phyloP scores from a whole-genome alignment of 148 eudicot genomes.

The Camellia japonica region DNA sequence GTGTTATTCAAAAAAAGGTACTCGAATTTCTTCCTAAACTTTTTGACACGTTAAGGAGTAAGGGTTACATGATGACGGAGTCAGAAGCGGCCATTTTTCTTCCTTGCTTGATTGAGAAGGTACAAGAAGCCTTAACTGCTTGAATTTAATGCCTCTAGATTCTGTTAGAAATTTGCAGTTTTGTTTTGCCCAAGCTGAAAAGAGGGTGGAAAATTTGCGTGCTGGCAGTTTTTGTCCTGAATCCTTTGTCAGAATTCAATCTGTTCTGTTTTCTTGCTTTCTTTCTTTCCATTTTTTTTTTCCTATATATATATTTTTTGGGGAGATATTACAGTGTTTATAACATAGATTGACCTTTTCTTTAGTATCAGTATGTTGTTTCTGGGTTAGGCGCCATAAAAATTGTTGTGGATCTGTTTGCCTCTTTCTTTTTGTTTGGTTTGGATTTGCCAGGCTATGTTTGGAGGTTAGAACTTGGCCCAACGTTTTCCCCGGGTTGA shows the following conservation, averaged over 20 bases:
- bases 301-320: too few species aligned
- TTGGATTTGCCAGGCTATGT: too few species aligned
- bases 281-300: neutral
- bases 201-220: neutral
- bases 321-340: too few species aligned
- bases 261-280: neutral
- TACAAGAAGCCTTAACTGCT: conserved; percentile 17
- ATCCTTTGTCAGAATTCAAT: neutral
- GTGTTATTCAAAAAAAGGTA: conserved; percentile 39
- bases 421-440: too few species aligned
- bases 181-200: neutral
- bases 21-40: conserved; percentile 94
- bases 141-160: neutral
- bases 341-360: too few species aligned
- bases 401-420: neutral
- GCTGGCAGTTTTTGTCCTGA: neutral
- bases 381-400: neutral
- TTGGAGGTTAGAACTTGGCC: too few species aligned
- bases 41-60: conserved; percentile 66
- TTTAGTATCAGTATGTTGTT: neutral
- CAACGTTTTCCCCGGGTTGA: neutral
- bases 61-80: conserved; percentile 82
- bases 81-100: conserved; percentile 91
- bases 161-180: neutral
- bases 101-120: conserved; percentile 94